A percentile compares a stretch with the other conserved stretches of the same genome.
phyloP scores from a whole-genome alignment of 108 stramenopile species.

The Conticribra weissflogii region DNA sequence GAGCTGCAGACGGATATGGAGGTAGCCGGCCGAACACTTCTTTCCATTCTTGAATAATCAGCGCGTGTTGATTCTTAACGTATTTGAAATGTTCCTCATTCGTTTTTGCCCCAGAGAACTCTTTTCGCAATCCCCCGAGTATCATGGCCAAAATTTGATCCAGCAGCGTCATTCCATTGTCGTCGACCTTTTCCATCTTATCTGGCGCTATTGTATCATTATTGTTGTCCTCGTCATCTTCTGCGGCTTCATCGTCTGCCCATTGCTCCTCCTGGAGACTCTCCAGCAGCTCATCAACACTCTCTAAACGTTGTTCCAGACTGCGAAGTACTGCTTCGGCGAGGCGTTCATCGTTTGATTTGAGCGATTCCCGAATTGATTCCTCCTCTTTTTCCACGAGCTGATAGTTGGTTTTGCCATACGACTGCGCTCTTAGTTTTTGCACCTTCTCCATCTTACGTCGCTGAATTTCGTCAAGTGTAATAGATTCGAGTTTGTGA shows the following conservation, averaged over 20 bases:
- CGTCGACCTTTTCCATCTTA: not conserved
- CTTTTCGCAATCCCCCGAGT: conserved; percentile 39
- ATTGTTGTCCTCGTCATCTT: conserved; percentile 4
- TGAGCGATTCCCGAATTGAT: conserved; percentile 34
- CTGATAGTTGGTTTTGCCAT: conserved; percentile 2
- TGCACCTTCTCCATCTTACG: conserved; percentile 11
- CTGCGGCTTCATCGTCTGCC: conserved; percentile 57
- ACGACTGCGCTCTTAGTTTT: not conserved
- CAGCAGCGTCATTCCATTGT: conserved; percentile 35
- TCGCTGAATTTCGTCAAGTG: conserved; percentile 24
- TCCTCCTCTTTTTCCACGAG: conserved; percentile 16
- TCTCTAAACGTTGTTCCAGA: conserved; percentile 45
- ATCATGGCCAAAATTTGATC: conserved; percentile 67
- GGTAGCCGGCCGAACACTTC: conserved; percentile 52
- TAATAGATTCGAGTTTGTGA: conserved; percentile 33
- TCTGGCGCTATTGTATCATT: conserved; percentile 3
- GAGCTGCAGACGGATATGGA: conserved; percentile 17
- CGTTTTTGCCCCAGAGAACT: conserved; percentile 18
- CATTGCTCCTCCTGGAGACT: conserved; percentile 61
- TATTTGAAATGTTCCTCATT: conserved; percentile 39
- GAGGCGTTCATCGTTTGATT: conserved; percentile 39
- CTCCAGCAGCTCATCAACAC: conserved; percentile 56
- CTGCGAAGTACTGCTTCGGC: conserved; percentile 48
- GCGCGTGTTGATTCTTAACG: conserved; percentile 41
- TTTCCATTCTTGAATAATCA: conserved; percentile 48